Evolutionary conservation across 352 stramenopile genomes (phyloP).

Genomic region (Globisporangium cystogenes): DNA sequence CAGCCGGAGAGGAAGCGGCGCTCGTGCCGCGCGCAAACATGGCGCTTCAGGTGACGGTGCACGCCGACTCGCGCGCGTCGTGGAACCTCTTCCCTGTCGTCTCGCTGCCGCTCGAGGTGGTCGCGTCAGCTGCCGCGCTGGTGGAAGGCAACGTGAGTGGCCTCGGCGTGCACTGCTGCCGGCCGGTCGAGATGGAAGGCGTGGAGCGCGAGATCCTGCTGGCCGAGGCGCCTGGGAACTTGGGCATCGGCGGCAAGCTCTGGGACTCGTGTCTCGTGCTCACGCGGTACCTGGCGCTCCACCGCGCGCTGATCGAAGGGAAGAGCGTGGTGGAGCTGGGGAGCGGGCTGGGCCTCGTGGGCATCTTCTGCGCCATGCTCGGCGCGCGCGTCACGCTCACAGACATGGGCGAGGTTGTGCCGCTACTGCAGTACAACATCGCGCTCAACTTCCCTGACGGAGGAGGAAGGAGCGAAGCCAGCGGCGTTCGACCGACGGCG

Average conservation of each 20-base stretch:
- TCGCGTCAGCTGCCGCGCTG: conserved; percentile 9
- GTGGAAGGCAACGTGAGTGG: conserved; percentile 17
- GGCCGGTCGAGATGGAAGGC: conserved; percentile 42
- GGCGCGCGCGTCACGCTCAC: conserved; percentile 58
- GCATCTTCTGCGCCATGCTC: conserved; percentile 66
- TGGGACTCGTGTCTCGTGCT: conserved; percentile 81
- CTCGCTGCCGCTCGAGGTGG: conserved; percentile 45
- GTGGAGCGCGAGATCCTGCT: conserved; percentile 55
- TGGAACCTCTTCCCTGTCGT: conserved; percentile 69
- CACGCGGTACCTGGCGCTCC: conserved; percentile 44
- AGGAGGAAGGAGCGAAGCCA: neutral
- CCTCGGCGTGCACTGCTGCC: conserved; percentile 71
- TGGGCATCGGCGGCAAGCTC: conserved; percentile 78
- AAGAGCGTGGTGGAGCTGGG: conserved; percentile 69
- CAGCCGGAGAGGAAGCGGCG: too few species aligned
- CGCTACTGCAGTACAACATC: conserved; percentile 77
- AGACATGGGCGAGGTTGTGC: conserved; percentile 71
- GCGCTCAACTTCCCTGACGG: conserved; percentile 40
- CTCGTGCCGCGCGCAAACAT: conserved; percentile 11
- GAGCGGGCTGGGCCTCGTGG: conserved; percentile 68
- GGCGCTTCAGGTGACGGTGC: conserved; percentile 33
- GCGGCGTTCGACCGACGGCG: conserved; percentile 15
- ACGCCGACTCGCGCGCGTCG: conserved; percentile 19
- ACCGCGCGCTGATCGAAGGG: conserved; percentile 25
- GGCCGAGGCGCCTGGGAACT: conserved; percentile 64